A percentile compares a stretch with the other conserved stretches of the same genome.
phyloP scores from a whole-genome alignment of 2,329 filamentous ascomycete genomes.

The Trichoderma sp. region DNA sequence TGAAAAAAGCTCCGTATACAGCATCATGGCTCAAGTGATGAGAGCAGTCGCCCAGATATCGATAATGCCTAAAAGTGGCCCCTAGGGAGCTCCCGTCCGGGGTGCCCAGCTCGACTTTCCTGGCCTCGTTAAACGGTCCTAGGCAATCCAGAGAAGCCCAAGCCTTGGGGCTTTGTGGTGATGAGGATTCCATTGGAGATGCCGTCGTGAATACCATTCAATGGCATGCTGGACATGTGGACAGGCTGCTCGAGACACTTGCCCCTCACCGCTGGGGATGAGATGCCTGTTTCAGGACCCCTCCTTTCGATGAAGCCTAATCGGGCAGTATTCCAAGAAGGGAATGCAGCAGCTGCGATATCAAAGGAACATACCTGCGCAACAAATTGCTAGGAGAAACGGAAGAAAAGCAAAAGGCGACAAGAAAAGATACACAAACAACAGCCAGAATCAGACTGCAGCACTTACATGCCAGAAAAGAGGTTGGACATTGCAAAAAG shows the following conservation, averaged over 20 bases:
- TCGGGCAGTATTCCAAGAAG: conserved; percentile 4
- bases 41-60: background rate
- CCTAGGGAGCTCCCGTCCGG: background rate
- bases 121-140: background rate
- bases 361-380: background rate
- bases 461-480: conserved; percentile 65
- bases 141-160: background rate
- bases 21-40: conserved; percentile 1
- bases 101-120: conserved; percentile 5
- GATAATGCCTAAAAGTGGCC: conserved; percentile 18
- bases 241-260: conserved; percentile 26
- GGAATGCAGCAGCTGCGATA: conserved; percentile 11
- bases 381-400: background rate
- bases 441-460: background rate
- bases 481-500: conserved; percentile 58
- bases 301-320: conserved; percentile 14
- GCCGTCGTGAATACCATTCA: background rate
- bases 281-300: conserved; percentile 18
- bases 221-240: background rate
- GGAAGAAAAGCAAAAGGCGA: background rate
- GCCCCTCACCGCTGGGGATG: conserved; percentile 31
- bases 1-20: background rate
- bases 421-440: background rate
- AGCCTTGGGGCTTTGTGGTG: background rate
- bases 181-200: background rate